These are phyloP conservation scores for Diddensiella caesifluorescens DNA, from an alignment of 805 yeast species.

Conservation along the genomic window DNA sequence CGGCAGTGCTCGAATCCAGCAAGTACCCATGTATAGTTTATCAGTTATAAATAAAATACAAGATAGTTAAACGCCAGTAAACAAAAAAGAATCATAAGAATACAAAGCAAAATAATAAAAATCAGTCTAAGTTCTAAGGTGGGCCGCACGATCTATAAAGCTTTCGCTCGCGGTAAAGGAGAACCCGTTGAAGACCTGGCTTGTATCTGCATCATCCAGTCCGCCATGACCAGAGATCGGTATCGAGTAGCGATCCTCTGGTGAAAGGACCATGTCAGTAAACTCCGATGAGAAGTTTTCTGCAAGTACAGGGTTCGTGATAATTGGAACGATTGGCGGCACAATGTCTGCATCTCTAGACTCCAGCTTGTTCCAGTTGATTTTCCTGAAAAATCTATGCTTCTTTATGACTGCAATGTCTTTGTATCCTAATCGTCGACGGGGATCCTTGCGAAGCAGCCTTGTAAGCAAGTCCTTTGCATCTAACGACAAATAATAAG, in stretches of 20 bases:
- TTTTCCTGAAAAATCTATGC: slow-evolving; percentile 71
- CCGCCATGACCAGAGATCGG: no score
- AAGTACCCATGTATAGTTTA: background rate
- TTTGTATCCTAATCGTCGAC: slow-evolving; percentile 56
- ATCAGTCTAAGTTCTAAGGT: background rate
- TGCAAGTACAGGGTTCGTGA: slow-evolving; percentile 75
- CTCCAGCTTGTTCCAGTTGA: slow-evolving; percentile 61
- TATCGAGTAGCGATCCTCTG: slow-evolving; percentile 19
- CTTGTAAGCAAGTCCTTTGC: slow-evolving; percentile 70
- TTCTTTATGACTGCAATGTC: slow-evolving; percentile 50
- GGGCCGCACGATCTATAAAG: slow-evolving; percentile 26
- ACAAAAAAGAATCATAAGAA: background rate
- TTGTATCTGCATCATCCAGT: slow-evolving; percentile 4
- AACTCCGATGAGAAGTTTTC: slow-evolving; percentile 81
- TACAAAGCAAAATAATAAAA: background rate
- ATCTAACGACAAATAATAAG: slow-evolving; percentile 71
- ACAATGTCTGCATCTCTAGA: slow-evolving; percentile 41
- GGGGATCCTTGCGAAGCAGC: slow-evolving; percentile 63
- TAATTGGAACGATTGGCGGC: slow-evolving; percentile 80
- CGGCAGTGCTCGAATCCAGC: slow-evolving; percentile 38
- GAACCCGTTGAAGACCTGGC: slow-evolving; percentile 29
- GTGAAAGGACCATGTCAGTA: slow-evolving; percentile 51
- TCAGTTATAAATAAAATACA: background rate
- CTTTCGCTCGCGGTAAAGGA: slow-evolving; percentile 37
- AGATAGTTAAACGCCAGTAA: background rate